A percentile compares a stretch with the other conserved stretches of the same genome.
These are phyloP conservation scores for Tylopilus subfusipes DNA, from an alignment of 768 basidiomycete species.

Conservation along the genomic window DNA sequence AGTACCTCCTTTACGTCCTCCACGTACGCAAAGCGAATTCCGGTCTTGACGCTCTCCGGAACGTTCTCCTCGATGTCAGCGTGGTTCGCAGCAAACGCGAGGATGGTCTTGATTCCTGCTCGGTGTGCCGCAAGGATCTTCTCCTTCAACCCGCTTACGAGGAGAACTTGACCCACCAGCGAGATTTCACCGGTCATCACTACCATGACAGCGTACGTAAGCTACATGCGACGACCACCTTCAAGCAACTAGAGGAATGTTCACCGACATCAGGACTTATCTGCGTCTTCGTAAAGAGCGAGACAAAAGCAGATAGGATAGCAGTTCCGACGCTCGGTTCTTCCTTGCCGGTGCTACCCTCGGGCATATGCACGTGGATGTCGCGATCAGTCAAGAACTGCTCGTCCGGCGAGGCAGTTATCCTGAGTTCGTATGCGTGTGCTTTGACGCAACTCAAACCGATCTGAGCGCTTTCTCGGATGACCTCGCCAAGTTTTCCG, in stretches of 20 bases:
- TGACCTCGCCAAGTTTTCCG: constrained; percentile 97
- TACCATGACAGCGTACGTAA: constrained; percentile 27
- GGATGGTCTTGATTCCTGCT: constrained; percentile 90
- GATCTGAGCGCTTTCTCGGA: constrained; percentile 94
- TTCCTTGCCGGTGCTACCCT: constrained; percentile 90
- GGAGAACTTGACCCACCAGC: constrained; percentile 91
- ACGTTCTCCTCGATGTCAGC: constrained; percentile 98
- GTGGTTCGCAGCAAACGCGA: constrained; percentile 83
- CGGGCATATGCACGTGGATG: constrained; percentile 96
- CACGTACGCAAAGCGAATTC: constrained; percentile 93
- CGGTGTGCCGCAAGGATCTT: constrained; percentile 97
- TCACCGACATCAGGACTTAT: constrained; percentile 85
- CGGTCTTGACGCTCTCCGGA: constrained; percentile 91
- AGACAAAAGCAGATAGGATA: constrained; percentile 86
- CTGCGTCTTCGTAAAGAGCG: constrained; percentile 80
- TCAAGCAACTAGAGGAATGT: constrained; percentile 22
- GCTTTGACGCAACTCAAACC: constrained; percentile 90
- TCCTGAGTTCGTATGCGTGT: constrained; percentile 85
- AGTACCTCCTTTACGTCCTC: constrained; percentile 90
- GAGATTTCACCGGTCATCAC: constrained; percentile 99
- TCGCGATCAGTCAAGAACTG: constrained; percentile 84
- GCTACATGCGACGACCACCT: not conserved
- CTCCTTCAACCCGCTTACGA: constrained; percentile 94
- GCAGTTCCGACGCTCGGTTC: constrained; percentile 97
- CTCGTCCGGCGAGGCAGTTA: constrained; percentile 67